Evolutionary conservation across 1,284 basidiomycete species (phyloP), one percentile per base, ranked within the genome.

Genomic region (Pseudozyma thailandica): DNA sequence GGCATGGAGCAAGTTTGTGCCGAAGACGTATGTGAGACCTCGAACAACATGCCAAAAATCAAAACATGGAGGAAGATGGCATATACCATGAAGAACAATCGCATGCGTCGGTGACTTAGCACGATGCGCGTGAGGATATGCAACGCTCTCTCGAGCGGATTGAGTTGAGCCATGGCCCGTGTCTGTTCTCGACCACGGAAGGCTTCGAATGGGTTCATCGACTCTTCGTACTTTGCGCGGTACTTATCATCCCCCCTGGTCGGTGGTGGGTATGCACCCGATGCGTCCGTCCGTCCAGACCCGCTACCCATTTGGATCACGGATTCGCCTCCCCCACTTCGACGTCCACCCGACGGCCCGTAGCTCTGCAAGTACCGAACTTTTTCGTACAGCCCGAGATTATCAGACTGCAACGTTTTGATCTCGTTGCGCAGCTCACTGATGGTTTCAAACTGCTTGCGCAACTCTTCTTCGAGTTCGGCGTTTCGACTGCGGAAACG

Each of bases 131-230:
- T 95, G 13, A 98, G 85, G 16, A 89, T 87, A 54, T 98, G 90
- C 1, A 96, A 89, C 15, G 91, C 90, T 25, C 93, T 88, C 82
- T 98, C 95, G 8, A 97, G 86, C 1, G 93, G 92, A 79, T 98
- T 96, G 28, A 98, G 87, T 33, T 90, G 91, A 71, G 94, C 90
- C 60, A 95, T 92, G 1, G 93, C 94, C 42, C 94, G 87, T 30
- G 91, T 90, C 37, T 93, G 93, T 86, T 98, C 95, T 80, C 92
- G 86, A 4, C 94, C 94, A 62, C 93, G 89, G 87, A 98, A 98
- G 4, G 91, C 92, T 83, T 97, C 93, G 83, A 98, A 98, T 0
- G 95, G 95, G 80, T 98, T 97, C 89, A 98, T 92, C 45, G 91
- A 88, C 83, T 96, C 92, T 82, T 98, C 94, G 81, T 98, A 98